phyloP scores from a whole-genome alignment of 768 basidiomycete species.

The Porpolomopsis calyptriformis region DNA sequence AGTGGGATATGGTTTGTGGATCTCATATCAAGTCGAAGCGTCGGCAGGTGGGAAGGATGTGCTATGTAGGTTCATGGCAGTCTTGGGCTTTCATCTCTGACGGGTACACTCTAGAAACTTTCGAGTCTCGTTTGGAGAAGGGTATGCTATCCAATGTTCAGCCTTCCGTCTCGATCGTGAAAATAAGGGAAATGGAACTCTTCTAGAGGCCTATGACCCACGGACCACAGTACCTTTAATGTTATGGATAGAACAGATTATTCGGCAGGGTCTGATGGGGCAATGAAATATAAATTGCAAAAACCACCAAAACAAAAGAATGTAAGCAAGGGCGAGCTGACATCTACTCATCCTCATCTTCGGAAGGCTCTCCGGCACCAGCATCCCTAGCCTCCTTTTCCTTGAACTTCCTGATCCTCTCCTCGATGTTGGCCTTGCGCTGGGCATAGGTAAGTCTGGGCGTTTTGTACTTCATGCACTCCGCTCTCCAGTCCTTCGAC shows the following conservation, averaged over 20 bases:
- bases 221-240: slow-evolving; percentile 29
- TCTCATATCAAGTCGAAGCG: slow-evolving; percentile 39
- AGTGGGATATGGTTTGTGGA: slow-evolving; percentile 78
- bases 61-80: slow-evolving; percentile 44
- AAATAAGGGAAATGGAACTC: slow-evolving; percentile 29
- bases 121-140: slow-evolving; percentile 40
- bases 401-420: slow-evolving; percentile 87
- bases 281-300: not conserved
- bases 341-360: slow-evolving; percentile 55
- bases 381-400: slow-evolving; percentile 51
- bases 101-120: slow-evolving; percentile 42
- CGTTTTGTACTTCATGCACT: slow-evolving; percentile 60
- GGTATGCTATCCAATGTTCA: slow-evolving; percentile 44
- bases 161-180: slow-evolving; percentile 41
- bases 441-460: slow-evolving; percentile 63
- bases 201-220: slow-evolving; percentile 30
- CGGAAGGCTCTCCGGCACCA: slow-evolving; percentile 44
- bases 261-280: slow-evolving; percentile 28
- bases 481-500: slow-evolving; percentile 84
- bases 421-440: slow-evolving; percentile 70
- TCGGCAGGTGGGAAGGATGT: slow-evolving; percentile 74
- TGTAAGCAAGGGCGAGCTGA: not conserved
- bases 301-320: not conserved
- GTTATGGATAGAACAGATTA: slow-evolving; percentile 44
- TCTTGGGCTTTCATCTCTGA: not conserved